Percentiles rank a stretch among this genome's conserved stretches.
phyloP scores from a whole-genome alignment of 805 yeast species.

The Clavispora vitiphila region DNA sequence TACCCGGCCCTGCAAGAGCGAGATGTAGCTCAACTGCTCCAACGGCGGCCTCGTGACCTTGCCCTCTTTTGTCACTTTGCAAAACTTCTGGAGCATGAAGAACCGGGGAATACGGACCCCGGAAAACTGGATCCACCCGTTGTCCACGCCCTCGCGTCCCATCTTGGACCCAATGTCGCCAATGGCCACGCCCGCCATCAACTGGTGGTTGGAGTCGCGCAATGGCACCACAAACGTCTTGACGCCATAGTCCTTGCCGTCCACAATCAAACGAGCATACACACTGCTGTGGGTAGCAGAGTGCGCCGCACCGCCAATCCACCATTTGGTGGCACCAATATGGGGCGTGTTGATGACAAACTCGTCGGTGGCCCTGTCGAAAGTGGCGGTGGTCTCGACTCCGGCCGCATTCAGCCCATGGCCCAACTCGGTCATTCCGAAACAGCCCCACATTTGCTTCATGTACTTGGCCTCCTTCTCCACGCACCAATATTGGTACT shows the following conservation, averaged over 20 bases:
- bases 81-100: slow-evolving; percentile 43
- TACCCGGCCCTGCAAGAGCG: slow-evolving; percentile 43
- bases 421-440: slow-evolving; percentile 19
- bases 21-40: slow-evolving; percentile 41
- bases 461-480: slow-evolving; percentile 29
- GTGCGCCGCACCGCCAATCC: slow-evolving; percentile 49
- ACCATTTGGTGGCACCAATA: slow-evolving; percentile 47
- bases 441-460: slow-evolving; percentile 26
- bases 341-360: slow-evolving; percentile 43
- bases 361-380: slow-evolving; percentile 36
- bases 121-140: slow-evolving; percentile 46
- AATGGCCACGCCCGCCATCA: slow-evolving; percentile 40
- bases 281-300: slow-evolving; percentile 39
- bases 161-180: slow-evolving; percentile 46
- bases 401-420: slow-evolving; percentile 20
- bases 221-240: slow-evolving; percentile 44
- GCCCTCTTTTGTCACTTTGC: slow-evolving; percentile 38
- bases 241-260: slow-evolving; percentile 43
- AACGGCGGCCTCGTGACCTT: slow-evolving; percentile 39
- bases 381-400: slow-evolving; percentile 24
- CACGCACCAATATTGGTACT: slow-evolving; percentile 34
- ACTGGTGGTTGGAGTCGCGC: slow-evolving; percentile 38
- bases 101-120: slow-evolving; percentile 40
- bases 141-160: slow-evolving; percentile 47
- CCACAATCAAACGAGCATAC: slow-evolving; percentile 40